Percentiles rank a stretch among this genome's conserved stretches.
Evolutionary conservation across 2,329 filamentous ascomycete genomes (phyloP).

Genomic region (Zymoseptoria passerinii): DNA sequence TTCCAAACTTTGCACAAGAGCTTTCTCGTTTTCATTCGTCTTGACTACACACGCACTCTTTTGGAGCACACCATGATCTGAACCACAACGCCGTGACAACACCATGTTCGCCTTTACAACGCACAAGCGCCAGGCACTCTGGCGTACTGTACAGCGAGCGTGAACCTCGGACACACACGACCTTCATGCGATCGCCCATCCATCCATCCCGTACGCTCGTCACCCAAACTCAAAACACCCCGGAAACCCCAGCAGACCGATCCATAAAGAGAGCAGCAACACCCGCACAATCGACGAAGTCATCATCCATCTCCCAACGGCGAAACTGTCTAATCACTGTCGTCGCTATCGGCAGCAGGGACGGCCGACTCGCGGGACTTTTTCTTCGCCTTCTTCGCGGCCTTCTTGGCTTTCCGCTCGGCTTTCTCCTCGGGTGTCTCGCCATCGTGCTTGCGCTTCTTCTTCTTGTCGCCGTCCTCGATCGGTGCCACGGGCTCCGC

Average conservation of each 20-base stretch:
- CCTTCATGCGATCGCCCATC: neutral
- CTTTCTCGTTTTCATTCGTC: neutral
- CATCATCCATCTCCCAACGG: neutral
- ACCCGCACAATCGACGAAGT: neutral
- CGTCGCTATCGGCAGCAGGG: slow-evolving; percentile 23
- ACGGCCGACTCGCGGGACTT: slow-evolving; percentile 39
- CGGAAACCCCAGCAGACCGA: neutral
- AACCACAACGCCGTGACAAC: neutral
- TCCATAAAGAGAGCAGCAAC: neutral
- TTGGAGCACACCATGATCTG: neutral
- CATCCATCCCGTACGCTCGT: neutral
- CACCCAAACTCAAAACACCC: neutral
- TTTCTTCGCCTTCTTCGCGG: slow-evolving; percentile 72
- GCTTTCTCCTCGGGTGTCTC: slow-evolving; percentile 41
- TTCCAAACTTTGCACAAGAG: neutral
- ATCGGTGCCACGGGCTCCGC: slow-evolving; percentile 25
- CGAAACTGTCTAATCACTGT: slow-evolving; percentile 16
- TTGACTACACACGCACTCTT: neutral
- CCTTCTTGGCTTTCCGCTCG: slow-evolving; percentile 58
- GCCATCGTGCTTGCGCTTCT: slow-evolving; percentile 42
- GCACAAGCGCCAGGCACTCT: neutral
- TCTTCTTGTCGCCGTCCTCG: slow-evolving; percentile 32
- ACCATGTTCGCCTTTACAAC: neutral
- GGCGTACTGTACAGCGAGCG: neutral
- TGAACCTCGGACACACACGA: neutral